Conservation (phyloP, 2,329 filamentous ascomycete genomes). For the Colletotrichum chlorophyti region DNA sequence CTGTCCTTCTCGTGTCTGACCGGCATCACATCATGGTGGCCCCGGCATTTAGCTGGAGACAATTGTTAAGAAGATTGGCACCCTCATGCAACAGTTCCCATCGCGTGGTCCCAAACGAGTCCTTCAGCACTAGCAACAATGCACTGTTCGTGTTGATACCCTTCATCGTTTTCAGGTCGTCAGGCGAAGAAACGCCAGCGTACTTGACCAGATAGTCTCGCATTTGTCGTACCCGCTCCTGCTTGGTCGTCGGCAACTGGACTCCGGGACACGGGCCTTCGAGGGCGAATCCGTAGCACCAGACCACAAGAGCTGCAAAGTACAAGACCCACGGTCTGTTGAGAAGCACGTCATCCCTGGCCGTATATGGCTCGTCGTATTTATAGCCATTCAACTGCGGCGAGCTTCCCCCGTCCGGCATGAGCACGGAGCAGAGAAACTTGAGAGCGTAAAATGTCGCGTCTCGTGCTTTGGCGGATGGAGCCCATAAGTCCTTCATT, state of each 20-base stretch:
- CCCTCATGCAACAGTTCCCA: slow-evolving; percentile 95
- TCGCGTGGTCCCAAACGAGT: slow-evolving; percentile 80
- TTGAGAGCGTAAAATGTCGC: slow-evolving; percentile 92
- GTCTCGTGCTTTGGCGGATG: slow-evolving; percentile 84
- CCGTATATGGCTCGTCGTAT: slow-evolving; percentile 69
- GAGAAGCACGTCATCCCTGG: slow-evolving; percentile 85
- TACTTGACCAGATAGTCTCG: slow-evolving; percentile 76
- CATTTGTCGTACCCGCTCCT: slow-evolving; percentile 80
- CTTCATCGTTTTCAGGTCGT: slow-evolving; percentile 74
- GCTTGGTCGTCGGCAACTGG: slow-evolving; percentile 61
- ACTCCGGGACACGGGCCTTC: slow-evolving; percentile 74
- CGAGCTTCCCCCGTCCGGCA: slow-evolving; percentile 57
- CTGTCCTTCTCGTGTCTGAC: too few species aligned
- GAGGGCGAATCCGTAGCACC: slow-evolving; percentile 91
- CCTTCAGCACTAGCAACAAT: slow-evolving; percentile 79
- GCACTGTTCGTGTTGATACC: slow-evolving; percentile 86
- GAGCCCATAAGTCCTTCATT: slow-evolving; percentile 91
- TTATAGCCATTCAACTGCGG: slow-evolving; percentile 42
- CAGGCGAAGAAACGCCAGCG: slow-evolving; percentile 74
- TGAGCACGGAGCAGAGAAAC: slow-evolving; percentile 84
- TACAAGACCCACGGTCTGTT: slow-evolving; percentile 97
- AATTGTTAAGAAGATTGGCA: slow-evolving; percentile 79
- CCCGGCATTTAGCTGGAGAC: slow-evolving; percentile 66
- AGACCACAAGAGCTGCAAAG: slow-evolving; percentile 89
- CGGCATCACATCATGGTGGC: slow-evolving; percentile 22